A percentile compares a stretch with the other conserved stretches of the same genome.
These are phyloP conservation scores for Ilyonectria sp. DNA, from an alignment of 2,329 filamentous ascomycete genomes.

Conservation along the genomic window DNA sequence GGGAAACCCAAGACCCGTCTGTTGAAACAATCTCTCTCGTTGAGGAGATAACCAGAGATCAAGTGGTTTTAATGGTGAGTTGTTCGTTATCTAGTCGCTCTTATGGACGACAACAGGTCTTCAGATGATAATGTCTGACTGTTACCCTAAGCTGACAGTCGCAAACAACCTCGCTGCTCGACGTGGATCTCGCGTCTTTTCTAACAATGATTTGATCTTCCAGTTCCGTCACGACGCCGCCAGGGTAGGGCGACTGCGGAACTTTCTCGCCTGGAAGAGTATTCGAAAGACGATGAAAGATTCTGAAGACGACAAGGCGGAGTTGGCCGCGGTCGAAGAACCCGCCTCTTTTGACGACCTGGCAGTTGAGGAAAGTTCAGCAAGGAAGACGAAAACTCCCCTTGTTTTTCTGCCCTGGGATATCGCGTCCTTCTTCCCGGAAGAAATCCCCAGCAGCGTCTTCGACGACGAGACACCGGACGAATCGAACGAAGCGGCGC, in stretches of 20 bases:
- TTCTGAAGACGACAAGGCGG: conserved; percentile 87
- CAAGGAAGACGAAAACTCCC: conserved; percentile 89
- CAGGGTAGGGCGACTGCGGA: conserved; percentile 92
- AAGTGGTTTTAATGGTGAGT: conserved; percentile 90
- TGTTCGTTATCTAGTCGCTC: background rate
- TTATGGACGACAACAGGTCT: no score
- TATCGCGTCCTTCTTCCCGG: conserved; percentile 86
- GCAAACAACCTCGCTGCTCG: conserved; percentile 92
- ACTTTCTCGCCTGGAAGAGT: conserved; percentile 97
- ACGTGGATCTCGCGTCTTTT: conserved; percentile 89
- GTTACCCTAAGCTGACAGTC: conserved; percentile 75
- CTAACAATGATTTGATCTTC: conserved; percentile 92
- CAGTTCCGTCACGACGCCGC: conserved; percentile 95
- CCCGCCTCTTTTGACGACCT: conserved; percentile 58
- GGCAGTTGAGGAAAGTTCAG: conserved; percentile 51
- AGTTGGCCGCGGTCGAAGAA: conserved; percentile 84
- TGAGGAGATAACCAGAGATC: conserved; percentile 94
- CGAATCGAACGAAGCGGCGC: conserved; percentile 90
- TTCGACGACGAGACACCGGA: conserved; percentile 66
- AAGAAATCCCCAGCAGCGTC: conserved; percentile 85
- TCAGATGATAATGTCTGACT: no score
- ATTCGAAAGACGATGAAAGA: conserved; percentile 97
- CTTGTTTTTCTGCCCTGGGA: conserved; percentile 96
- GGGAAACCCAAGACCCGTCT: conserved; percentile 57
- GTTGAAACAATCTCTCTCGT: conserved; percentile 93